These are phyloP conservation scores for Neurospora tetraspora DNA, from an alignment of 495 filamentous ascomycete genomes.

Conservation along the genomic window DNA sequence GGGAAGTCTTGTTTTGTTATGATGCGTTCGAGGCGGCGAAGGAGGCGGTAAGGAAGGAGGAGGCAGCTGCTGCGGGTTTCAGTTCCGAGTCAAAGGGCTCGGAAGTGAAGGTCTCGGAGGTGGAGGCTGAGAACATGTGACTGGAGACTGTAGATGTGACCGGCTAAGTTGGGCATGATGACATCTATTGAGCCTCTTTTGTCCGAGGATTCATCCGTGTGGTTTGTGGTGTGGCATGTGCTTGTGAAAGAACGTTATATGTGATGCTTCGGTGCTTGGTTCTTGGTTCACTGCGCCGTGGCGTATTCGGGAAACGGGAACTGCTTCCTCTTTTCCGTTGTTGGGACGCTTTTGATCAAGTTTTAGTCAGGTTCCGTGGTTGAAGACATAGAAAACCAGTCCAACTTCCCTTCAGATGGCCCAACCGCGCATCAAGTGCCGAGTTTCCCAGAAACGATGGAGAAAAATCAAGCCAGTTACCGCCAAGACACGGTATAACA, in stretches of 20 bases:
- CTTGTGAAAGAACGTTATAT: background rate
- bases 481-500: constrained; percentile 13
- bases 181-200: background rate
- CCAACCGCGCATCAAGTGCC: background rate
- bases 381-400: no score
- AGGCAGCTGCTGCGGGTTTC: background rate
- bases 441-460: background rate
- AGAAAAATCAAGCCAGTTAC: constrained; percentile 3
- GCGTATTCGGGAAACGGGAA: background rate
- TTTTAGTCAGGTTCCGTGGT: background rate
- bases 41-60: background rate
- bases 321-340: background rate
- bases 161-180: background rate
- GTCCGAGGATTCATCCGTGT: background rate
- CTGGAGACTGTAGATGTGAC: no score
- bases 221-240: background rate
- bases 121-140: background rate
- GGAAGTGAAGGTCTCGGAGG: no score
- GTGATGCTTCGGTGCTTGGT: background rate
- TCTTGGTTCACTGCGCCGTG: background rate
- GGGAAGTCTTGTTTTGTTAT: constrained; percentile 20
- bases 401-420: background rate
- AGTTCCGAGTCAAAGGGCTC: background rate
- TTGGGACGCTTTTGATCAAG: background rate
- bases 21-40: constrained; percentile 15